phyloP scores from a whole-genome alignment of 1,284 basidiomycete genomes.

The Inonotus hispidus region DNA sequence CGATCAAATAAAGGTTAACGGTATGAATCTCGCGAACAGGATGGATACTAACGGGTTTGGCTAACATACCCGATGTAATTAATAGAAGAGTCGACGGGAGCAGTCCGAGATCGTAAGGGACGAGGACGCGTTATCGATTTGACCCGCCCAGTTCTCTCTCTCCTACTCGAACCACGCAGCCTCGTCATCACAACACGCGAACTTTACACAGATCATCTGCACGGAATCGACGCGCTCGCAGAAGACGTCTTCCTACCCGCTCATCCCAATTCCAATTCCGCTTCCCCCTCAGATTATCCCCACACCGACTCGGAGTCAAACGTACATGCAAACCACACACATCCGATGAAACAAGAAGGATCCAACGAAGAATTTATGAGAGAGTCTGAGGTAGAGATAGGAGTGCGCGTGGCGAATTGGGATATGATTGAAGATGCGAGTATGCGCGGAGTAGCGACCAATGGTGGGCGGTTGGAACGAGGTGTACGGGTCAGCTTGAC shows the following conservation, averaged over 20 bases:
- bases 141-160: conserved; percentile 52
- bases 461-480: conserved; percentile 50
- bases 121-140: conserved; percentile 49
- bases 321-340: background rate
- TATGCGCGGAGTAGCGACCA: conserved; percentile 34
- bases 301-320: conserved; percentile 19
- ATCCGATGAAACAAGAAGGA: background rate
- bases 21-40: background rate
- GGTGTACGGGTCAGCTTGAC: conserved; percentile 76
- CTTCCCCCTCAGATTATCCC: no score
- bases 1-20: background rate
- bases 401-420: conserved; percentile 51
- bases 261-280: conserved; percentile 13
- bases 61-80: background rate
- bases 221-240: conserved; percentile 59
- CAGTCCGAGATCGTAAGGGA: background rate
- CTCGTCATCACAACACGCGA: conserved; percentile 68
- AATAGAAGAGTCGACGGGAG: background rate
- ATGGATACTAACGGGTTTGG: background rate
- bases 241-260: conserved; percentile 40
- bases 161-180: conserved; percentile 81
- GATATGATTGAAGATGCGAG: conserved; percentile 38
- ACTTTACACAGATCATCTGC: conserved; percentile 68
- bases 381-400: no score
- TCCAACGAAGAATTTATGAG: no score